Percentiles rank a stretch among this genome's conserved stretches.
Conservation (phyloP, 768 basidiomycete species). For the Cystobasidium tubakii region DNA sequence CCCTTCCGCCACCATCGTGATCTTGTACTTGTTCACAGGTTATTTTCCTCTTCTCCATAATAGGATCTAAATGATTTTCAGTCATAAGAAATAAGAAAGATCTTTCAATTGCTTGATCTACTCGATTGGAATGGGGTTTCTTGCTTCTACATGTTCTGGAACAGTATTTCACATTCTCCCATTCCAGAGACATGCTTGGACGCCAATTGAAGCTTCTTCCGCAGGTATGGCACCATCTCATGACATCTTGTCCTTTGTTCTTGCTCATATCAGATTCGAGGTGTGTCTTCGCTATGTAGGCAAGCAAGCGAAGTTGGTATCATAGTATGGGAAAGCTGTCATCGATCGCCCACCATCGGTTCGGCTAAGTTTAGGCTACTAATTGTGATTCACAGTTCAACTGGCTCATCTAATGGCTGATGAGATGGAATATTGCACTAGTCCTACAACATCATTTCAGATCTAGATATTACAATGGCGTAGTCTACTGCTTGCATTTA, state of each 20-base stretch:
- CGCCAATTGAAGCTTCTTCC: slow-evolving; percentile 19
- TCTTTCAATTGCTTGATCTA: slow-evolving; percentile 1
- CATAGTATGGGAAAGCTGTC: neutral
- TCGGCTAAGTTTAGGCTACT: too few relatives aligned
- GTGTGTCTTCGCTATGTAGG: too few relatives aligned
- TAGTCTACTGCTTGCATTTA: neutral
- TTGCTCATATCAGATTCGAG: slow-evolving; percentile 1
- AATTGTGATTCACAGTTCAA: too few relatives aligned
- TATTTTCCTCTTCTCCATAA: neutral
- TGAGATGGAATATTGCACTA: neutral
- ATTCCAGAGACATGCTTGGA: neutral
- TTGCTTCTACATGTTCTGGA: slow-evolving; percentile 6
- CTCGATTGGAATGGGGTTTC: slow-evolving; percentile 7
- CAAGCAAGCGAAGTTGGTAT: neutral
- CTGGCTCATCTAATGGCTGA: too few relatives aligned
- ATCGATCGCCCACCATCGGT: neutral
- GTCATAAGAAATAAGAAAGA: neutral
- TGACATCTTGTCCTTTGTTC: neutral
- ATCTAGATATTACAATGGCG: too few relatives aligned
- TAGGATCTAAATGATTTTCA: neutral
- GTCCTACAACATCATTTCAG: too few relatives aligned
- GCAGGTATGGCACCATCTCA: slow-evolving; percentile 15
- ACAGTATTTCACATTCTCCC: slow-evolving; percentile 16
- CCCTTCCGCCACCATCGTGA: neutral
- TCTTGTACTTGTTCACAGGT: slow-evolving; percentile 17